These are phyloP conservation scores for Mucor plumbeus DNA, from an alignment of 371 early-diverging fungal genomes.

Conservation along the genomic window DNA sequence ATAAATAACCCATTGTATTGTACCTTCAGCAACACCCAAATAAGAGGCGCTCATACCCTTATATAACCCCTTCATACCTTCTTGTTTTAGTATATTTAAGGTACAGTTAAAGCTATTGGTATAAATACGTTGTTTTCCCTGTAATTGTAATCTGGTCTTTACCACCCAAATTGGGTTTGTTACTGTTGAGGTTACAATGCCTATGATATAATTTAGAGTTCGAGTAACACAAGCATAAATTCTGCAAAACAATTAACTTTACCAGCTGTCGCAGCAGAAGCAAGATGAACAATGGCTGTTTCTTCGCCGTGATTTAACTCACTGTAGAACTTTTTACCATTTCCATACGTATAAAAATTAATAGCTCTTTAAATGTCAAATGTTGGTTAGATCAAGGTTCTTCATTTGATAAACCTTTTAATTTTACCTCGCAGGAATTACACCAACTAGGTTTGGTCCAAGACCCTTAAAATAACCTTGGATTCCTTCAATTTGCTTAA, in stretches of 20 bases:
- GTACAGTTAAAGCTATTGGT: conserved; percentile 80
- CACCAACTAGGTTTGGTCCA: conserved; percentile 92
- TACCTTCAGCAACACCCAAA: conserved; percentile 78
- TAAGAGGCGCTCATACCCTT: conserved; percentile 92
- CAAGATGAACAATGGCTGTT: conserved; percentile 79
- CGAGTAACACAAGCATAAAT: conserved; percentile 7
- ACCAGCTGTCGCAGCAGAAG: conserved; percentile 88
- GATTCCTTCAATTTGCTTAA: conserved; percentile 83
- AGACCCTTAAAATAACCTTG: conserved; percentile 91
- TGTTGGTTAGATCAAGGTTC: background rate
- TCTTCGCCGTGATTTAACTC: conserved; percentile 79
- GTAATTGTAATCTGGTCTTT: conserved; percentile 94
- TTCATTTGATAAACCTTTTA: background rate
- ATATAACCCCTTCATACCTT: conserved; percentile 86
- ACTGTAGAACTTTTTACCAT: conserved; percentile 81
- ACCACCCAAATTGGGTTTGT: conserved; percentile 98
- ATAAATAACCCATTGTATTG: conserved; percentile 95
- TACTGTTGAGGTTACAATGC: conserved; percentile 73
- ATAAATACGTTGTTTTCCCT: conserved; percentile 62
- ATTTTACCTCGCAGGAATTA: conserved; percentile 75
- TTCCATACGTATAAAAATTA: conserved; percentile 90
- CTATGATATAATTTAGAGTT: conserved; percentile 18
- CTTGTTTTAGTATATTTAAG: conserved; percentile 67
- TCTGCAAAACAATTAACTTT: background rate
- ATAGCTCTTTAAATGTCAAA: conserved; percentile 60